A percentile compares a stretch with the other conserved stretches of the same genome.
Evolutionary conservation across 805 yeast genomes (phyloP).

Genomic region (Ogataea pini): DNA sequence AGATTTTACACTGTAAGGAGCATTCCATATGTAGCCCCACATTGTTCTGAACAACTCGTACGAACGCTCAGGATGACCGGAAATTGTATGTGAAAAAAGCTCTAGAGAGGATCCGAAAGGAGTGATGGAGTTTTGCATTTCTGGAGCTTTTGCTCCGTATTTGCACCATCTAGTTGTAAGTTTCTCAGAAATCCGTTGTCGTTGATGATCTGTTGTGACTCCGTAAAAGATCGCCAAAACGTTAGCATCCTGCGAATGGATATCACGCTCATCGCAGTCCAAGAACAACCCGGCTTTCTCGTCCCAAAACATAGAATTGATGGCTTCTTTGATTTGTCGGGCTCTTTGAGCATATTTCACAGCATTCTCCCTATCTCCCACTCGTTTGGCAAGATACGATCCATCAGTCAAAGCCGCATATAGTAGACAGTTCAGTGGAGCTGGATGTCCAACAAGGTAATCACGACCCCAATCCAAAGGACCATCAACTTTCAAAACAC

Average conservation of each 20-base stretch:
- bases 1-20: slow-evolving; percentile 4
- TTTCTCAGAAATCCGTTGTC: background rate
- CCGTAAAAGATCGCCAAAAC: slow-evolving; percentile 3
- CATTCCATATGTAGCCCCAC: slow-evolving; percentile 7
- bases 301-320: slow-evolving; percentile 2
- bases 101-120: slow-evolving; percentile 5
- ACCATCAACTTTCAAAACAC: slow-evolving; percentile 1
- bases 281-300: background rate
- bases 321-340: background rate
- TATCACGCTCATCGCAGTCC: background rate
- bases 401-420: slow-evolving; percentile 3
- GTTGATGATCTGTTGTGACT: background rate
- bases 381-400: background rate
- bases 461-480: slow-evolving; percentile 6
- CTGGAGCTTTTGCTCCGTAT: slow-evolving; percentile 2
- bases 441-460: slow-evolving; percentile 6
- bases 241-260: slow-evolving; percentile 7
- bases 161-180: background rate
- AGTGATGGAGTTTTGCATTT: slow-evolving; percentile 2
- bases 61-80: slow-evolving; percentile 4
- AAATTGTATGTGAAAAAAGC: slow-evolving; percentile 2
- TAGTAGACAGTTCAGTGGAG: slow-evolving; percentile 1
- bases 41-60: slow-evolving; percentile 6
- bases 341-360: background rate
- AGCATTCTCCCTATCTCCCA: background rate